Percentiles rank a stretch among this genome's conserved stretches.
phyloP scores from a whole-genome alignment of 257 asterid genomes.

The Solanum medicagineum region DNA sequence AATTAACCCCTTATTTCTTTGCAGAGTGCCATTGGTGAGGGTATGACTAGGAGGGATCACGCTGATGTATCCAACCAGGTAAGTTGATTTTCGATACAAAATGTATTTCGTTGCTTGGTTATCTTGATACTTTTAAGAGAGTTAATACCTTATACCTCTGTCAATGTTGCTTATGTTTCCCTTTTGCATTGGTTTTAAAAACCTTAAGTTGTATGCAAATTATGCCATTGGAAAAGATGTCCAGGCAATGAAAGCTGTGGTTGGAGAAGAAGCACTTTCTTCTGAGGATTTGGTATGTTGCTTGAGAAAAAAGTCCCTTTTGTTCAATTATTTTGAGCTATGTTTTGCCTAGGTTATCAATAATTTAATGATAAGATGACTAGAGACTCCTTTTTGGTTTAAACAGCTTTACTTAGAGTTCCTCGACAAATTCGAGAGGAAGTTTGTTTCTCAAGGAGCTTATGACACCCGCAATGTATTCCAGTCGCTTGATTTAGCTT shows the following conservation, averaged over 20 bases:
- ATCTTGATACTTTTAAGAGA: background rate
- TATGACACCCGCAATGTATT: slow-evolving; percentile 76
- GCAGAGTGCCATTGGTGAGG: slow-evolving; percentile 99
- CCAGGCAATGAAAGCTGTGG: slow-evolving; percentile 88
- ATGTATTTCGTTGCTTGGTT: background rate
- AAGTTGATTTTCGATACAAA: background rate
- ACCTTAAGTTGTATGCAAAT: slow-evolving; percentile 54
- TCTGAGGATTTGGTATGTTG: slow-evolving; percentile 70
- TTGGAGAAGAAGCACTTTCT: slow-evolving; percentile 85
- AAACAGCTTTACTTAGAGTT: slow-evolving; percentile 67
- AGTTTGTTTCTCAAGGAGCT: slow-evolving; percentile 70
- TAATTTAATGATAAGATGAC: background rate
- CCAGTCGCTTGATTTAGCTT: slow-evolving; percentile 94
- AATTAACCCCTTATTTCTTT: background rate
- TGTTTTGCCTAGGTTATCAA: background rate
- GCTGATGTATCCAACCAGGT: slow-evolving; percentile 99
- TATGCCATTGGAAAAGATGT: slow-evolving; percentile 84
- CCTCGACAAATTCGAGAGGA: slow-evolving; percentile 81
- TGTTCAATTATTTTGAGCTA: background rate
- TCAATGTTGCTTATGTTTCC: background rate
- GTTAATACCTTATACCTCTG: background rate
- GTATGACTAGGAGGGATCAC: slow-evolving; percentile 97
- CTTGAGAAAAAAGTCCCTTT: background rate
- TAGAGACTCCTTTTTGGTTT: background rate
- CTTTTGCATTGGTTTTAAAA: background rate